phyloP scores from a whole-genome alignment of 2,329 filamentous ascomycete genomes.

The Nectriaceae sp. region DNA sequence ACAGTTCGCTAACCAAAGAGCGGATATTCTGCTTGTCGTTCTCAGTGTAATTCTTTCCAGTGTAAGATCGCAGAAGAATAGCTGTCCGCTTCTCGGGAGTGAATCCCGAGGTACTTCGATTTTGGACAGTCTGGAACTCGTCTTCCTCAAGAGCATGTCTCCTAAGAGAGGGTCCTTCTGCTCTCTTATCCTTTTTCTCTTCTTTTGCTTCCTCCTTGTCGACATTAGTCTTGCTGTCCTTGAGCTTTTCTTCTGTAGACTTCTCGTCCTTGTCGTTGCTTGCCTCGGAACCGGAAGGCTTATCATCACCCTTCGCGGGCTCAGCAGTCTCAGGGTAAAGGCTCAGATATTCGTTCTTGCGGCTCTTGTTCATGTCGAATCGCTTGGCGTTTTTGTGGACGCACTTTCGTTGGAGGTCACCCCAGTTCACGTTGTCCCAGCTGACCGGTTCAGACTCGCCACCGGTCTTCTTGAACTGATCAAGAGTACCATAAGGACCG shows the following conservation, averaged over 20 bases:
- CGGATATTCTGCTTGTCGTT: slow-evolving; percentile 80
- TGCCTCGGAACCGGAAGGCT: not conserved
- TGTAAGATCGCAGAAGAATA: slow-evolving; percentile 74
- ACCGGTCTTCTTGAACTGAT: slow-evolving; percentile 48
- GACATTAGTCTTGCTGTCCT: not conserved
- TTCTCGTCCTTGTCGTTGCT: slow-evolving; percentile 1
- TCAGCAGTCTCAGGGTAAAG: slow-evolving; percentile 40
- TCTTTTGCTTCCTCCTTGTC: not conserved
- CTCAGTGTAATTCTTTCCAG: slow-evolving; percentile 72
- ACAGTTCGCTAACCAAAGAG: slow-evolving; percentile 76
- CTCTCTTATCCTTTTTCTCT: not conserved
- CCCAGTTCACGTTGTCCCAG: slow-evolving; percentile 72
- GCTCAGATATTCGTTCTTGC: slow-evolving; percentile 45
- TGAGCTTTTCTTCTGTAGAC: not conserved
- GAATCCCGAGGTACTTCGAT: slow-evolving; percentile 20
- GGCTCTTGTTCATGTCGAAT: slow-evolving; percentile 49
- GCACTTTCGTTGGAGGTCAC: slow-evolving; percentile 67
- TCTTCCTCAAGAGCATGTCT: slow-evolving; percentile 13
- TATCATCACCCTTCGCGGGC: not conserved
- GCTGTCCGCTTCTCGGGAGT: slow-evolving; percentile 62
- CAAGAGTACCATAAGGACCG: slow-evolving; percentile 62
- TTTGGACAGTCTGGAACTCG: slow-evolving; percentile 8
- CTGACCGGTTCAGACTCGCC: slow-evolving; percentile 43
- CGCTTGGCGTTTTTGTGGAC: slow-evolving; percentile 65
- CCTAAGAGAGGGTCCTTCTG: slow-evolving; percentile 3